Evolutionary conservation across 2,329 filamentous ascomycete species (phyloP), one percentile per base, ranked within the genome.

Genomic region (Sphaceloma murrayae): DNA sequence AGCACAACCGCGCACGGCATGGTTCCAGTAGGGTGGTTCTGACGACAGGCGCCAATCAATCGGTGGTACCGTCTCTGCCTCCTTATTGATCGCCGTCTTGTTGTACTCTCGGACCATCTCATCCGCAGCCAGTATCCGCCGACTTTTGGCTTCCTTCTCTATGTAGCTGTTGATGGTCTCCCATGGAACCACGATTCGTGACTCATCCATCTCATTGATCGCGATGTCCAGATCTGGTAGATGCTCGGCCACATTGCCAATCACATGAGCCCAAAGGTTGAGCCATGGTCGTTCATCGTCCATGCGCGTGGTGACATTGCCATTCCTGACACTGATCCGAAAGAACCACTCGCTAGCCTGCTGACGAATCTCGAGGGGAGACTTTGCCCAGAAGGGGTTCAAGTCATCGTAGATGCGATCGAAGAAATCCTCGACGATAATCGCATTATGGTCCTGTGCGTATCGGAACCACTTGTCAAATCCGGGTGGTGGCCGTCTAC

Each of bases 321-420:
- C 63, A 49, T 67, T 61, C 5, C 67, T 56, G 2, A 70, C 57
- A 3, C 54, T 60, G 43, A 72, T 63, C 3, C 58, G 53, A 33
- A 64, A 56, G 3, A 60, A 52, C 32, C 62, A 61, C 10, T 58
- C 57, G 29, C 55, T 58, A 2, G 67, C 64, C 45, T 65, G 60
- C 36, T 60, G 57, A 3, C 66, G 63, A 18, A 72, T 62, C 18
- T 63, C 54, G 29, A 55, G 54, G 3, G 70, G 58, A 3, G 61
- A 49, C 1, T 71, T 46, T 4, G 61, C 68, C 70, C 70, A 73
- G 49, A 70, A 72, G 1, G 70, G 69, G 19, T 56, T 59, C 18
- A 72, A 40, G 45, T 73, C 70, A 46, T 67, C 54, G 52, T 73
- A 69, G 7, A 73, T 68, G 47, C 67, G 67, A 47, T 73, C 69